Evolutionary conservation across 2,329 filamentous ascomycete species (phyloP), one percentile per base, ranked within the genome.

Genomic region (Alternaria incomplexa): DNA sequence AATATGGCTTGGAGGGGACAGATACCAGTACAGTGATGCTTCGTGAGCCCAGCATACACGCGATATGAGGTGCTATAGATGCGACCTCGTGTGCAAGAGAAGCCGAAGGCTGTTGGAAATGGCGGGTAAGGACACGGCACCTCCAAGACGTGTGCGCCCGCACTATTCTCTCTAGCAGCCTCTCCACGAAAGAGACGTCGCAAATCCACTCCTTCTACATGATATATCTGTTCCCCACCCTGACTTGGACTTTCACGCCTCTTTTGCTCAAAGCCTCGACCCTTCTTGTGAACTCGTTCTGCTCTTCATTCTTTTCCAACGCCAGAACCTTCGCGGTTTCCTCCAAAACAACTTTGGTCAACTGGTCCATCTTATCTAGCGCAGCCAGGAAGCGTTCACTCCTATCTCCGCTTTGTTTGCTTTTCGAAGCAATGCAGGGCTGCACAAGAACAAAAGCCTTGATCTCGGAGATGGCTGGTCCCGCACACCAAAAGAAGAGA

Each of bases 11-110:
- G 0, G 59, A 74, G 46, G 77, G 77, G 2, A 63, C 52, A 7
- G 75, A 79, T 11, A 54, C 25, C 12, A 77, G 69, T 50, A 76
- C 73, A 4, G 58, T 67, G 10, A 78, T 79, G 77, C 69, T 78
- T 17, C 68, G 77, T n/a, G 66, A 72, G 17, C 67, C 69, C 17
- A 20, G 30, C 13, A 12, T 26, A 15, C 50, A 55, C 26, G 43
- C 26, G 3, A 45, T 36, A 43, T 62, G 25, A 40, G 22, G 43
- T n/a, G 20, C 12, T 22, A 23, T 10, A 46, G 26, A 9, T 44
- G n/a, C 25, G 44, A 12, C n/a, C 32, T n/a, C 12, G 28, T 15
- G 22, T 15, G 28, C 1, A 8, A 32, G 20, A 52, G 7, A 22
- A 15, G n/a, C 22, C 13, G 30, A n/a, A 52, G 28, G 28, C 2